phyloP scores from a whole-genome alignment of 345 rosid genomes.

The Ceriops decandra region DNA sequence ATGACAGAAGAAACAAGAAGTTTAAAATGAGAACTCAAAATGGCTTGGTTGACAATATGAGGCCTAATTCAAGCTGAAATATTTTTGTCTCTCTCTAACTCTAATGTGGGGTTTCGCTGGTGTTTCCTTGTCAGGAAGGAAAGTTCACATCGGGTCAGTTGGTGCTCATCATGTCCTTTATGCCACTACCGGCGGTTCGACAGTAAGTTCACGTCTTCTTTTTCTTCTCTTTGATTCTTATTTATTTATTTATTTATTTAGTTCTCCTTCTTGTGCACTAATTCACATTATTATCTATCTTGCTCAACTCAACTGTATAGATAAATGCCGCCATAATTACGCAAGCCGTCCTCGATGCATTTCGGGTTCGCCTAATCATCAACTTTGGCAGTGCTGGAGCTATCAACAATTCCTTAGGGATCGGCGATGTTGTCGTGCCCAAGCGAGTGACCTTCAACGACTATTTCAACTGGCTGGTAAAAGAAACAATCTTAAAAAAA shows the following conservation, averaged over 20 bases:
- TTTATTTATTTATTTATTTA: no score
- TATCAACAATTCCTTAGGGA: constrained; percentile 6
- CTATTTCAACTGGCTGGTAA: constrained; percentile 7
- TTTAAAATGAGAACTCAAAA: no score
- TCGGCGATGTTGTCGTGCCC: constrained; percentile 12
- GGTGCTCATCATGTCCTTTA: background rate
- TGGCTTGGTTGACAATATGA: no score
- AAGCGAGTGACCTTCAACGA: constrained; percentile 7
- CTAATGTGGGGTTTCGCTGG: no score
- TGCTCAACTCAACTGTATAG: background rate
- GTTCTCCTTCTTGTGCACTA: background rate
- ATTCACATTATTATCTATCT: no score
- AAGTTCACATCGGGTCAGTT: background rate
- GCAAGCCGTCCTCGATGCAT: background rate
- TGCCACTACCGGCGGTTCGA: background rate
- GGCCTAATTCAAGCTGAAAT: no score
- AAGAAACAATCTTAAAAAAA: no score
- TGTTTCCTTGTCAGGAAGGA: background rate
- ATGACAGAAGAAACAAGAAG: no score
- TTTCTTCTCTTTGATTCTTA: background rate
- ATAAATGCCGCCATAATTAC: constrained; percentile 1
- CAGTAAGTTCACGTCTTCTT: background rate
- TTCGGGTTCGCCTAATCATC: background rate
- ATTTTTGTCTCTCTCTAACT: no score
- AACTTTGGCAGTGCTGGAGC: constrained; percentile 16